Evolutionary conservation across 2,329 filamentous ascomycete genomes (phyloP).

Genomic region (Scedosporium boydii): DNA sequence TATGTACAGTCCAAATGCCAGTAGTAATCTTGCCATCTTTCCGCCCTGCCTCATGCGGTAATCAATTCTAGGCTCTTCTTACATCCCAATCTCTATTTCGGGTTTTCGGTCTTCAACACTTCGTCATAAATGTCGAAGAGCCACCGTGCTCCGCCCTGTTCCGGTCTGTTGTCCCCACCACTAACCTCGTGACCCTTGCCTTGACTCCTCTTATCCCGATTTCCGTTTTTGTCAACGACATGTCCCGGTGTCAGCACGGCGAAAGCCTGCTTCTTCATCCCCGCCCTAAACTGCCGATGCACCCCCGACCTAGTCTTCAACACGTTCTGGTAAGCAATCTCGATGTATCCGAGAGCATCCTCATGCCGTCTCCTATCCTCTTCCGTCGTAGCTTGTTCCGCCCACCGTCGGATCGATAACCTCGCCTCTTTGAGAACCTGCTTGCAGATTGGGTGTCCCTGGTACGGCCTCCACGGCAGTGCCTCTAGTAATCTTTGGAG

Average conservation of each 20-base stretch:
- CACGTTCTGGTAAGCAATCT: constrained; percentile 3
- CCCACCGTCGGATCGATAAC: neutral
- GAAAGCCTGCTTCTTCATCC: neutral
- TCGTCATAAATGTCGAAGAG: too few species aligned
- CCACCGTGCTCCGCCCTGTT: neutral
- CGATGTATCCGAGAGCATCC: constrained; percentile 1
- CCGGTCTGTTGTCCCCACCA: neutral
- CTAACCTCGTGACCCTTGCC: neutral
- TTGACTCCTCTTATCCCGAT: neutral
- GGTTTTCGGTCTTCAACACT: too few species aligned
- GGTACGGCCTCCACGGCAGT: constrained; percentile 1
- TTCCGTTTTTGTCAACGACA: neutral
- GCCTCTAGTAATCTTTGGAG: constrained; percentile 2
- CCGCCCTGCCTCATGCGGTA: too few species aligned
- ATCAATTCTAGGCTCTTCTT: too few species aligned
- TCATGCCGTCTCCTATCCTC: neutral
- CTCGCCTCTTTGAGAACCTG: neutral
- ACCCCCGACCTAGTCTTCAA: neutral
- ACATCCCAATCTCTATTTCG: too few species aligned
- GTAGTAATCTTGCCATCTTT: too few species aligned
- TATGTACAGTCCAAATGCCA: too few species aligned
- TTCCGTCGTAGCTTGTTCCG: neutral
- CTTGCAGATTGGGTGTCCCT: constrained; percentile 5
- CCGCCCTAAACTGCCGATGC: neutral
- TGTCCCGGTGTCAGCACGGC: neutral